Conservation (phyloP, 2,329 filamentous ascomycete species). For the Alternaria triticina region DNA sequence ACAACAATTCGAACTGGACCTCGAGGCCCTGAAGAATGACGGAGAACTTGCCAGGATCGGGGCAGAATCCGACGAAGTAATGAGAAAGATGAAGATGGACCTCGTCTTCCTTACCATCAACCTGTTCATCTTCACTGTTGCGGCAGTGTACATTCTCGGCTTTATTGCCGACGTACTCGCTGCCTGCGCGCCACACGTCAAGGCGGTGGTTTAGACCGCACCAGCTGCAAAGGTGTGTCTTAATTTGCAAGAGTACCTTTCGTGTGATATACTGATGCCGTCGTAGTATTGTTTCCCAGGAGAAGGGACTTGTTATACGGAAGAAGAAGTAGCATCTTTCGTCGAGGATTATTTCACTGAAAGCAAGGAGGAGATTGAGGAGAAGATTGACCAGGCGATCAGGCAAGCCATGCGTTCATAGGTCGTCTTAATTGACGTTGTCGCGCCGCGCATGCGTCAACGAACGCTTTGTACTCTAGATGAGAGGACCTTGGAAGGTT, state of each 20-base stretch:
- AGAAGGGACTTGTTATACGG: not conserved
- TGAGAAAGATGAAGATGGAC: not conserved
- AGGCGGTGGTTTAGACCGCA: not conserved
- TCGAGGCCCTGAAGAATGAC: not conserved
- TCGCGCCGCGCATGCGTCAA: too few relatives aligned
- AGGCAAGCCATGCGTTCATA: too few relatives aligned
- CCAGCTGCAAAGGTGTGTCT: not conserved
- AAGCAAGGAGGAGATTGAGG: not conserved
- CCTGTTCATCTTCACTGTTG: not conserved
- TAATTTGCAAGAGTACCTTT: not conserved
- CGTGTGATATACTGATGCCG: not conserved
- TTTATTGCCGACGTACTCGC: not conserved
- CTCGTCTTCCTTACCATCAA: not conserved
- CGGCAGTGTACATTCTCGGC: not conserved
- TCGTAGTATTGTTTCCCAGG: not conserved
- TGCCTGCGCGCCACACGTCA: not conserved
- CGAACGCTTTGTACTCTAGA: too few relatives aligned
- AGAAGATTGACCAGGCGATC: too few relatives aligned
- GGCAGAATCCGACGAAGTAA: not conserved
- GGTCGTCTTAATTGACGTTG: too few relatives aligned
- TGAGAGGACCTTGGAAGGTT: too few relatives aligned
- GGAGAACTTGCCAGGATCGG: not conserved
- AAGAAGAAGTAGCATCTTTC: not conserved
- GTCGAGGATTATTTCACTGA: not conserved
- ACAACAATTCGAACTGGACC: not conserved